Percentiles rank a stretch among this genome's conserved stretches.
phyloP scores from a whole-genome alignment of 1,139 yeast species.

The Protomyces pachydermus region DNA sequence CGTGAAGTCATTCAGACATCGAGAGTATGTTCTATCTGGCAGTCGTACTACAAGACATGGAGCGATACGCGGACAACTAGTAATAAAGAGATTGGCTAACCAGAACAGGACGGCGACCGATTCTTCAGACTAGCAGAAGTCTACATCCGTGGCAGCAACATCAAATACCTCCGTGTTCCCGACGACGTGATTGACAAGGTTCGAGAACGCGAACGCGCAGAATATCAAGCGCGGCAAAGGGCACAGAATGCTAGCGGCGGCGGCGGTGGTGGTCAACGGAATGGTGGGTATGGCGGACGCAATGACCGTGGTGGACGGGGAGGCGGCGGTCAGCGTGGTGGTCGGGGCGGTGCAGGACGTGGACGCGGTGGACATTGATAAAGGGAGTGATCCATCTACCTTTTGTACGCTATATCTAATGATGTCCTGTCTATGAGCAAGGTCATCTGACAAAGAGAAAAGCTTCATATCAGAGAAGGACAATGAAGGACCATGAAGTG shows the following conservation, averaged over 20 bases:
- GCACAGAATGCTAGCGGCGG: slow-evolving; percentile 27
- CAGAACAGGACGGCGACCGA: slow-evolving; percentile 50
- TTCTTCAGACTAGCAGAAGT: slow-evolving; percentile 69
- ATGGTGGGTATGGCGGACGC: slow-evolving; percentile 28
- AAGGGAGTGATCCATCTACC: not conserved
- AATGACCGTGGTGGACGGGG: slow-evolving; percentile 32
- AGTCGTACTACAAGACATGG: not conserved
- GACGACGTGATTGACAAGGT: slow-evolving; percentile 51
- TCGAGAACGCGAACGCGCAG: slow-evolving; percentile 70
- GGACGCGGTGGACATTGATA: slow-evolving; percentile 4
- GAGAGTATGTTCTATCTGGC: slow-evolving; percentile 38
- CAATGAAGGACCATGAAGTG: not conserved
- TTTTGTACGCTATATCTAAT: not conserved
- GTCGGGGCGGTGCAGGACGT: slow-evolving; percentile 27
- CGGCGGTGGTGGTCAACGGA: slow-evolving; percentile 6
- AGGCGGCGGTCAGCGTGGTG: slow-evolving; percentile 33
- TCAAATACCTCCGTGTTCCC: slow-evolving; percentile 61
- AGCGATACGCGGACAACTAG: not conserved
- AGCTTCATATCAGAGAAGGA: not conserved
- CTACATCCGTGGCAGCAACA: slow-evolving; percentile 80
- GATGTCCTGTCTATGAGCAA: not conserved
- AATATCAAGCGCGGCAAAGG: slow-evolving; percentile 38
- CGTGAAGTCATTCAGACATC: slow-evolving; percentile 71
- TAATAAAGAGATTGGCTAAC: not conserved
- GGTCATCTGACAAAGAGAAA: not conserved